Conservation (phyloP, 805 yeast genomes). For the Saccharomyces jurei region DNA sequence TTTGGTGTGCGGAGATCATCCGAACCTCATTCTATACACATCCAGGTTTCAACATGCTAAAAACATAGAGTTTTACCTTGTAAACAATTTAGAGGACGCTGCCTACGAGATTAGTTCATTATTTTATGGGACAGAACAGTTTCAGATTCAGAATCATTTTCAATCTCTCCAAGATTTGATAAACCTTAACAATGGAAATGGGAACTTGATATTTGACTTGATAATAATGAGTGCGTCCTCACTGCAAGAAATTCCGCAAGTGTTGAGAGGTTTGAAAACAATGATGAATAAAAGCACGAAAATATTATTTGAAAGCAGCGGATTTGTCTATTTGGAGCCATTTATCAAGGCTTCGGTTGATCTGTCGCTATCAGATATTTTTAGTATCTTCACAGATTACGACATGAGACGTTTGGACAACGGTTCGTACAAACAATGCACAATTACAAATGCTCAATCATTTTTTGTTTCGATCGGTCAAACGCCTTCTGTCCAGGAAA, state of each 20-base stretch:
- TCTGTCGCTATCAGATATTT: conserved; percentile 31
- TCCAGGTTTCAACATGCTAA: conserved; percentile 19
- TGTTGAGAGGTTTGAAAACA: conserved; percentile 31
- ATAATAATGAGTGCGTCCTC: conserved; percentile 40
- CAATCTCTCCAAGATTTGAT: conserved; percentile 14
- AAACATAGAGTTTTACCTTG: conserved; percentile 14
- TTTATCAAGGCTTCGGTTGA: conserved; percentile 40
- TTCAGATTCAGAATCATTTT: conserved; percentile 19
- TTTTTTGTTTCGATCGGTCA: conserved; percentile 38
- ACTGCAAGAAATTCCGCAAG: conserved; percentile 39
- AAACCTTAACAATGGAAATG: not conserved
- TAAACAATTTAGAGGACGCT: conserved; percentile 17
- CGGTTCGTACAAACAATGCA: conserved; percentile 24
- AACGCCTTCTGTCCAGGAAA: conserved; percentile 15
- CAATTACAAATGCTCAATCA: conserved; percentile 20
- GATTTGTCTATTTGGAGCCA: conserved; percentile 61
- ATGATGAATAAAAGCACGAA: conserved; percentile 37
- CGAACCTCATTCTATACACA: conserved; percentile 19
- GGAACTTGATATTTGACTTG: conserved; percentile 31
- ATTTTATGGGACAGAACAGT: conserved; percentile 12
- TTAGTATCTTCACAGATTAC: conserved; percentile 52
- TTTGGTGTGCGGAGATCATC: conserved; percentile 18
- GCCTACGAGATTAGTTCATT: conserved; percentile 10
- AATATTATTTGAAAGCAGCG: conserved; percentile 56
- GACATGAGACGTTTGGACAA: conserved; percentile 39